These are phyloP conservation scores for Suhomyces wounanorum DNA, from an alignment of 1,139 yeast species.

Conservation along the genomic window DNA sequence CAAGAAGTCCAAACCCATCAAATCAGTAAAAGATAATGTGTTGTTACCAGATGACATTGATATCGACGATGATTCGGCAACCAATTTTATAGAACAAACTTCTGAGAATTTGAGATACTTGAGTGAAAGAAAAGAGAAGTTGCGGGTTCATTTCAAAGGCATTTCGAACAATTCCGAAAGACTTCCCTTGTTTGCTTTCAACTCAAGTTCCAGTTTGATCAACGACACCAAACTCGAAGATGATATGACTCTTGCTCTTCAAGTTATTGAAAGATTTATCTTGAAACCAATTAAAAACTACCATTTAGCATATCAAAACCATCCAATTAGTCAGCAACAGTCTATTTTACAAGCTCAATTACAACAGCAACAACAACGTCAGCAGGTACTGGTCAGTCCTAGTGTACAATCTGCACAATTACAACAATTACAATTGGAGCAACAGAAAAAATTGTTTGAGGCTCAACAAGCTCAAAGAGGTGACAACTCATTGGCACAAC, in stretches of 20 bases:
- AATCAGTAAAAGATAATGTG: slow-evolving; percentile 28
- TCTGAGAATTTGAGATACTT: slow-evolving; percentile 36
- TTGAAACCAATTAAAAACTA: slow-evolving; percentile 49
- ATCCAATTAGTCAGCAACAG: slow-evolving; percentile 46
- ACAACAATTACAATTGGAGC: slow-evolving; percentile 32
- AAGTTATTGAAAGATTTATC: slow-evolving; percentile 44
- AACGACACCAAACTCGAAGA: slow-evolving; percentile 36
- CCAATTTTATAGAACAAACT: slow-evolving; percentile 40
- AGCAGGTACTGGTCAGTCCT: slow-evolving; percentile 21
- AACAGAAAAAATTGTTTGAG: slow-evolving; percentile 30
- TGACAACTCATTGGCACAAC: slow-evolving; percentile 18
- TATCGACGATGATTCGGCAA: slow-evolving; percentile 40
- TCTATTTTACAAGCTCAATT: slow-evolving; percentile 30
- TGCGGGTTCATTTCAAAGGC: slow-evolving; percentile 36
- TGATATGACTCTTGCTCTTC: slow-evolving; percentile 41
- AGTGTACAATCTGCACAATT: slow-evolving; percentile 24
- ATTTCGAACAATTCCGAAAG: slow-evolving; percentile 20
- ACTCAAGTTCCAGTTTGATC: slow-evolving; percentile 22
- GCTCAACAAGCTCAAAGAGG: slow-evolving; percentile 22
- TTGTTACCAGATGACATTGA: slow-evolving; percentile 43
- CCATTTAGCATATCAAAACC: slow-evolving; percentile 51
- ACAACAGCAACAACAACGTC: slow-evolving; percentile 22
- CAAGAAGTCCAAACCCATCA: slow-evolving; percentile 31
- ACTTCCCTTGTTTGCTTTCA: slow-evolving; percentile 47
- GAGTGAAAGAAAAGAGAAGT: slow-evolving; percentile 33